Evolutionary conservation across 2,329 filamentous ascomycete species (phyloP).

Genomic region (Aspergillus hiratsukae): DNA sequence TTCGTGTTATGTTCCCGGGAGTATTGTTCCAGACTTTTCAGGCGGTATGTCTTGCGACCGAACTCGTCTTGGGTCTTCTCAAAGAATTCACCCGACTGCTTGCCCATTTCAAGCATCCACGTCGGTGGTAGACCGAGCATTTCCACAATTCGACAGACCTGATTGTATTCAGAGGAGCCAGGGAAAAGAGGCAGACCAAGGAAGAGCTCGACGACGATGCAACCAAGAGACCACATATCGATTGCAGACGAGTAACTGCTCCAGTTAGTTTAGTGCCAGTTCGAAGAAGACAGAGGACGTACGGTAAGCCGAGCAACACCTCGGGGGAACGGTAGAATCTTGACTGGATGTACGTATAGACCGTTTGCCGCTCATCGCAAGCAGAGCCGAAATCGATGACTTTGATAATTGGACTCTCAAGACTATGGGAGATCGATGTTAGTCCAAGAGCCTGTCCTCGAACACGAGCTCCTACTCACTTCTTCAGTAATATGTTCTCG

Average conservation of each 20-base stretch:
- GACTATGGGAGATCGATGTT: constrained; percentile 40
- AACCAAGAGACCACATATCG: constrained; percentile 99
- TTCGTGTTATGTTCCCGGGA: constrained; percentile 93
- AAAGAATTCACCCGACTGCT: constrained; percentile 95
- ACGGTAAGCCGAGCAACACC: constrained; percentile 84
- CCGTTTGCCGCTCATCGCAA: constrained; percentile 95
- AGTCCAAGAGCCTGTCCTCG: constrained; percentile 1
- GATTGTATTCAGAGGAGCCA: constrained; percentile 97
- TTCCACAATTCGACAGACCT: constrained; percentile 93
- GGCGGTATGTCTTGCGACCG: constrained; percentile 79
- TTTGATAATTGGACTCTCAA: constrained; percentile 98
- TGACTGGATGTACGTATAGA: constrained; percentile 99
- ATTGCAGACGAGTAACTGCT: constrained; percentile 89
- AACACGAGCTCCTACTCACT: constrained; percentile 47
- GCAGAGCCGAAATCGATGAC: constrained; percentile 99
- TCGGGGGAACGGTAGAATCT: constrained; percentile 97
- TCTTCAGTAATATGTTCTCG: constrained; percentile 96
- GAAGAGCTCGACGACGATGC: constrained; percentile 97
- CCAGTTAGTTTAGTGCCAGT: constrained; percentile 10
- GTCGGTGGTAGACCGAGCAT: constrained; percentile 95
- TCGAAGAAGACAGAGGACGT: constrained; percentile 22
- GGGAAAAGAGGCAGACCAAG: constrained; percentile 91
- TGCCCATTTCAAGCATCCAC: constrained; percentile 99
- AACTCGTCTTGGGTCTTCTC: constrained; percentile 91
- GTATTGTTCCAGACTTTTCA: constrained; percentile 98